A percentile compares a stretch with the other conserved stretches of the same genome.
Conservation (phyloP, 768 basidiomycete genomes). For the Rhodosporidiobolus odoratus region DNA sequence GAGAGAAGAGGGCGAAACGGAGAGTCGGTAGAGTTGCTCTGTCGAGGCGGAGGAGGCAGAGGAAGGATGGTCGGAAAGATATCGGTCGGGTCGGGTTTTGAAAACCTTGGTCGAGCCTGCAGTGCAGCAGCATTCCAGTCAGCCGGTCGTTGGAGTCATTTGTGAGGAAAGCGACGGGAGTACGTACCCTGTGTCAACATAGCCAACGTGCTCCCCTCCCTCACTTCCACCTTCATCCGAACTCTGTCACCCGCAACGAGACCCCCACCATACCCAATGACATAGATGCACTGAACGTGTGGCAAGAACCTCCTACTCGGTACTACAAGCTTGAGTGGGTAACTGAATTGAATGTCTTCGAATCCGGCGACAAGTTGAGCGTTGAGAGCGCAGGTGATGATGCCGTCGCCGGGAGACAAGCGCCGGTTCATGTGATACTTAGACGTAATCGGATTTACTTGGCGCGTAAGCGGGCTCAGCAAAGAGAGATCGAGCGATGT, state of each 20-base stretch:
- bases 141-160: background rate
- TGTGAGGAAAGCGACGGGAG: background rate
- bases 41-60: constrained; percentile 47
- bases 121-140: too few species aligned
- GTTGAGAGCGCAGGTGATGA: constrained; percentile 1
- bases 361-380: background rate
- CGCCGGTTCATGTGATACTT: background rate
- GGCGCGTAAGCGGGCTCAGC: background rate
- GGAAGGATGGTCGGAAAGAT: constrained; percentile 43
- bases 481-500: background rate
- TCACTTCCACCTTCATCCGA: constrained; percentile 59
- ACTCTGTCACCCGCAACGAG: constrained; percentile 79
- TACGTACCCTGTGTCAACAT: constrained; percentile 70
- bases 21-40: constrained; percentile 60
- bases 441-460: background rate
- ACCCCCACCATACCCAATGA: constrained; percentile 84
- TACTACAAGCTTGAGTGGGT: constrained; percentile 39
- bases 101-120: constrained; percentile 92
- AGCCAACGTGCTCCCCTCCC: constrained; percentile 57
- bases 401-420: constrained; percentile 26
- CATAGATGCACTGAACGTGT: constrained; percentile 50
- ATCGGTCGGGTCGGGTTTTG: constrained; percentile 64
- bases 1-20: constrained; percentile 54
- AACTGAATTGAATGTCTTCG: constrained; percentile 27
- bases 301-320: constrained; percentile 17